Percentiles rank a stretch among this genome's conserved stretches.
phyloP scores from a whole-genome alignment of 177 flowering plant species.

The Vitis hybrid region DNA sequence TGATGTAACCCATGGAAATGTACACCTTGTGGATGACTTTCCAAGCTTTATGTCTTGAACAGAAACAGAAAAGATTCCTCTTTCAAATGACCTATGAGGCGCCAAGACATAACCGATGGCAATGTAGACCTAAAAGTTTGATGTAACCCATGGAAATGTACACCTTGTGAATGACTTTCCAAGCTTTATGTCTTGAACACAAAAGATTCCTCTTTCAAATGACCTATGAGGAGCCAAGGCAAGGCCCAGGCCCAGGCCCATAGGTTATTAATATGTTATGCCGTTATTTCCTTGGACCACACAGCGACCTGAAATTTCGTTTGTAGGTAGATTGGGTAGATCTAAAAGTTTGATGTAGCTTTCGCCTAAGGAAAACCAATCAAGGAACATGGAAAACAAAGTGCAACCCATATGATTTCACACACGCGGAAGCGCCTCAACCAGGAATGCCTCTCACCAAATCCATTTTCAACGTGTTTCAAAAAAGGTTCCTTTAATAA shows the following conservation, averaged over 20 bases:
- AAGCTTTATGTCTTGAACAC: too few relatives aligned
- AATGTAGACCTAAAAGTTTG: too few relatives aligned
- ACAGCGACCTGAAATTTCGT: too few relatives aligned
- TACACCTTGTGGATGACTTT: constrained; percentile 10
- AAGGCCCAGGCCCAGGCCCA: neutral
- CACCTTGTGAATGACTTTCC: too few relatives aligned
- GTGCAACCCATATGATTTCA: constrained; percentile 22
- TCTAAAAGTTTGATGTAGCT: too few relatives aligned
- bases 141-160: too few relatives aligned
- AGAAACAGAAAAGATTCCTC: constrained; percentile 38
- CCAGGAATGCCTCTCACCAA: constrained; percentile 3
- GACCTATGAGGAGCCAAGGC: constrained; percentile 34
- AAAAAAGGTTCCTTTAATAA: constrained; percentile 18
- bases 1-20: too few relatives aligned
- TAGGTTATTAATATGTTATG: too few relatives aligned
- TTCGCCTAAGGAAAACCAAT: constrained; percentile 27
- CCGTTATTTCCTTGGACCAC: neutral
- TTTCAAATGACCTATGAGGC: constrained; percentile 62
- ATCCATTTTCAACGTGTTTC: constrained; percentile 25
- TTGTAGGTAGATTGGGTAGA: too few relatives aligned
- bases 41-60: constrained; percentile 28
- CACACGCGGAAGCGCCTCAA: constrained; percentile 40
- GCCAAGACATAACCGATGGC: too few relatives aligned
- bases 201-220: too few relatives aligned
- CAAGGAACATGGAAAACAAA: constrained; percentile 17